Evolutionary conservation across 1,139 yeast species (phyloP), one percentile per base, ranked within the genome.

Genomic region (Trichomonascaceae sp.): DNA sequence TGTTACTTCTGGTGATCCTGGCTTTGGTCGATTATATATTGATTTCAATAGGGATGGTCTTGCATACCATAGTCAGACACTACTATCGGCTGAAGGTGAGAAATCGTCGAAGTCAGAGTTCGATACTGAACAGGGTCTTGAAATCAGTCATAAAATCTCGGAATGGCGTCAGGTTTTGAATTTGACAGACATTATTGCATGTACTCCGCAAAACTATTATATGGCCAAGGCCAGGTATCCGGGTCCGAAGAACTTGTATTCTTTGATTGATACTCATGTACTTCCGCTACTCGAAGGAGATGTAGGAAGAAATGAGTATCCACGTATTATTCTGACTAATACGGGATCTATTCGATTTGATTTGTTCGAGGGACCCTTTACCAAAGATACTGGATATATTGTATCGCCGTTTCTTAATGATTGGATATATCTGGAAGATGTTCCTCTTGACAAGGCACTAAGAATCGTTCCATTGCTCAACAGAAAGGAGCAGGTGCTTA

Each of bases 271-370:
- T 41, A 73, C 75, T 1, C 70, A 77, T 22, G 80, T 91, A 4
- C 72, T 93, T 57, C 82, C 84, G 3, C 75, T 80, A n/a, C 73
- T 93, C 45, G 49, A 10, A 58, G 57, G 57, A 2, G 59, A 59
- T 15, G 50, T 67, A 1, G 63, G 62, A 9, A 53, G 66, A 4
- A 63, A 70, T 45, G 53, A 51, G 13, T 61, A 63, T 17, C 80
- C 87, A 27, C 74, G 96, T 56, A 73, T 83, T 24, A 78, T 89
- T 36, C 71, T 87, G 49, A 81, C 89, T 56, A 93, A 93, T 65
- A 86, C 97, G 0, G 98, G 98, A 0, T 86, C 96, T 0, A 78
- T 93, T 4, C 79, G 99, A 51, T 93, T 88, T 66, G 98, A 93
- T 66, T 71, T 93, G 54, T 87, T 86, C 72, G 82, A 85, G 67